phyloP scores from a whole-genome alignment of 495 filamentous ascomycete genomes.

The Talaromyces nanjingensis region DNA sequence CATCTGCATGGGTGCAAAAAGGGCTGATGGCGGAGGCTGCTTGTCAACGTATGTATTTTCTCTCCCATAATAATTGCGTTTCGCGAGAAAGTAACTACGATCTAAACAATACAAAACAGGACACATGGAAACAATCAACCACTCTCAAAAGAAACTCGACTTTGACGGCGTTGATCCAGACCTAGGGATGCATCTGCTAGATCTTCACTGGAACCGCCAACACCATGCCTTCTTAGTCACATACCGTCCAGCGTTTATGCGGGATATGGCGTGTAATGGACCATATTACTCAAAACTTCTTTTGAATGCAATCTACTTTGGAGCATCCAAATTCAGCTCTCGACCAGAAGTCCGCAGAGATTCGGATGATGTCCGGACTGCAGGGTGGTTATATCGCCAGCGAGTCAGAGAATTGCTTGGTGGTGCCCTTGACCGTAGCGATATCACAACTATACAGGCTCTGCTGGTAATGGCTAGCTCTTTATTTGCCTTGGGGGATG shows the following conservation, averaged over 20 bases:
- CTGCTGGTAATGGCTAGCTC: slow-evolving; percentile 33
- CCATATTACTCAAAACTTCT: slow-evolving; percentile 41
- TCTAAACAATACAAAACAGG: slow-evolving; percentile 8
- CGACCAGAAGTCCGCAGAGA: slow-evolving; percentile 26
- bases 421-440: slow-evolving; percentile 30
- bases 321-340: slow-evolving; percentile 28
- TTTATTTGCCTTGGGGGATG: slow-evolving; percentile 31
- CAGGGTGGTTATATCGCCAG: slow-evolving; percentile 30
- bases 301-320: slow-evolving; percentile 41
- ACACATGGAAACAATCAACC: slow-evolving; percentile 25
- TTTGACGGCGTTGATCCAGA: slow-evolving; percentile 34
- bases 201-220: slow-evolving; percentile 35
- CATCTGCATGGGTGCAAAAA: slow-evolving; percentile 5
- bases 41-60: slow-evolving; percentile 17
- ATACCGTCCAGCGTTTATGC: slow-evolving; percentile 26
- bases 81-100: no score
- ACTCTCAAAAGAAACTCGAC: slow-evolving; percentile 23
- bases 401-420: slow-evolving; percentile 32
- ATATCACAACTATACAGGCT: slow-evolving; percentile 41
- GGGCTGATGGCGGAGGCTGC: slow-evolving; percentile 23
- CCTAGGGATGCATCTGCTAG: slow-evolving; percentile 31
- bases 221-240: slow-evolving; percentile 26
- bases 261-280: slow-evolving; percentile 30
- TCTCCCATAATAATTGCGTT: background rate
- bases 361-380: slow-evolving; percentile 24